phyloP scores from a whole-genome alignment of 2,329 filamentous ascomycete species.

The Phialophora verrucosa region DNA sequence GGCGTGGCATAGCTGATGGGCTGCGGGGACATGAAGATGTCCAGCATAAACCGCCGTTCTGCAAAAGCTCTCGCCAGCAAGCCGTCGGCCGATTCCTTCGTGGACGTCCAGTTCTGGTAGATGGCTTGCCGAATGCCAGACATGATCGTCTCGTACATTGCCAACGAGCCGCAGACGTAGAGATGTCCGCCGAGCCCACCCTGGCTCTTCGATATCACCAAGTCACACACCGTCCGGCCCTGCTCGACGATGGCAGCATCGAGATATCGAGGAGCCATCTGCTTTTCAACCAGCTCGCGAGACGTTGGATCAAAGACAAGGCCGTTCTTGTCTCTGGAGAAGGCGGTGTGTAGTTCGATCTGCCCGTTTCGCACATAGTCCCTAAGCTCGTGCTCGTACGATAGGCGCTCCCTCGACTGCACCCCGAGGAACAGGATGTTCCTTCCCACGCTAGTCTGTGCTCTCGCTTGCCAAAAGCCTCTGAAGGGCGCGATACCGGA shows the following conservation, averaged over 20 bases:
- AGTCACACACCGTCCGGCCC: slow-evolving; percentile 29
- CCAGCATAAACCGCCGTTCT: slow-evolving; percentile 62
- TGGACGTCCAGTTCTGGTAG: slow-evolving; percentile 59
- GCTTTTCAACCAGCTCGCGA: slow-evolving; percentile 27
- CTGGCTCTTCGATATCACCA: slow-evolving; percentile 27
- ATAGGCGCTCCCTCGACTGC: slow-evolving; percentile 27
- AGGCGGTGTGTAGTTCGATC: slow-evolving; percentile 29
- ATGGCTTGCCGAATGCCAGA: slow-evolving; percentile 62
- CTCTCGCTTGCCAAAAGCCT: slow-evolving; percentile 28
- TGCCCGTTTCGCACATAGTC: slow-evolving; percentile 24
- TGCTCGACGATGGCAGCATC: slow-evolving; percentile 26
- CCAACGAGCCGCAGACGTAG: slow-evolving; percentile 58
- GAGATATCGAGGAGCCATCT: slow-evolving; percentile 27
- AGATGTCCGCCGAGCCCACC: slow-evolving; percentile 43
- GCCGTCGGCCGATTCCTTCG: slow-evolving; percentile 58
- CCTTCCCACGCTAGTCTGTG: slow-evolving; percentile 27
- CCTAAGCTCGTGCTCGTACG: slow-evolving; percentile 30
- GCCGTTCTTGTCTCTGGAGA: slow-evolving; percentile 27
- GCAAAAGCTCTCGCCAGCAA: slow-evolving; percentile 61
- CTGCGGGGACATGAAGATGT: slow-evolving; percentile 63
- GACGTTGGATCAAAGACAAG: slow-evolving; percentile 27
- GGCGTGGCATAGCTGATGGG: slow-evolving; percentile 58
- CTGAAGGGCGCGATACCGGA: slow-evolving; percentile 28
- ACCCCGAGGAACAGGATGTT: slow-evolving; percentile 29
- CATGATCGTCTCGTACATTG: slow-evolving; percentile 62